These are phyloP conservation scores for Conidiobolus incongruus DNA, from an alignment of 371 early-diverging fungal species.

Conservation along the genomic window DNA sequence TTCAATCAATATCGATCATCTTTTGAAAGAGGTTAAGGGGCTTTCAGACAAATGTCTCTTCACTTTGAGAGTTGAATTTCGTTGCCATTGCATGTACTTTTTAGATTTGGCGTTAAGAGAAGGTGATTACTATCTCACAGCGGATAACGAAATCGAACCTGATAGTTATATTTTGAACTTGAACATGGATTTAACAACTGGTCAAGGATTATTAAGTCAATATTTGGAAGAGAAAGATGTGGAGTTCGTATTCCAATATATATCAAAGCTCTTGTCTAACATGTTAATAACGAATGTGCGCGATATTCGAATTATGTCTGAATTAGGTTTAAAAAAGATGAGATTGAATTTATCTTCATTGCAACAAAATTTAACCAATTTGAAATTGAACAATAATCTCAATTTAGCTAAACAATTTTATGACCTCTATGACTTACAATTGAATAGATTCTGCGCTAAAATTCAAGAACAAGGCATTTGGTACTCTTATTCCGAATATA, in stretches of 20 bases:
- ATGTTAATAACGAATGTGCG: conserved; percentile 40
- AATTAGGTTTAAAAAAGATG: conserved; percentile 53
- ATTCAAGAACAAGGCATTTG: neutral
- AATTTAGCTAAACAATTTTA: conserved; percentile 51
- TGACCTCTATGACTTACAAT: conserved; percentile 33
- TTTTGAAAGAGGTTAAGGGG: conserved; percentile 31
- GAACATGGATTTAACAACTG: conserved; percentile 47
- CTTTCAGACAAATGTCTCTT: conserved; percentile 59
- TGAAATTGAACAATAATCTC: conserved; percentile 38
- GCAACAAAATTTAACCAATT: conserved; percentile 70
- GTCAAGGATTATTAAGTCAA: conserved; percentile 43
- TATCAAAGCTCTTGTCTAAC: conserved; percentile 49
- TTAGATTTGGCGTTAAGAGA: conserved; percentile 80
- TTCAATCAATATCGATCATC: conserved; percentile 20
- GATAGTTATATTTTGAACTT: conserved; percentile 66
- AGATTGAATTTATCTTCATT: conserved; percentile 56
- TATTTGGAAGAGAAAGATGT: conserved; percentile 38
- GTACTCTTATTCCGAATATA: neutral
- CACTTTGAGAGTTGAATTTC: conserved; percentile 57
- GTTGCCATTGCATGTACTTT: conserved; percentile 71
- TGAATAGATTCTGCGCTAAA: conserved; percentile 2
- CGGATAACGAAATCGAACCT: conserved; percentile 46
- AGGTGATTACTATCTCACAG: conserved; percentile 44
- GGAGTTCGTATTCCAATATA: conserved; percentile 56
- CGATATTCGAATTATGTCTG: conserved; percentile 47